phyloP scores from a whole-genome alignment of 306 rosid genomes.

The Begonia loranthoides region DNA sequence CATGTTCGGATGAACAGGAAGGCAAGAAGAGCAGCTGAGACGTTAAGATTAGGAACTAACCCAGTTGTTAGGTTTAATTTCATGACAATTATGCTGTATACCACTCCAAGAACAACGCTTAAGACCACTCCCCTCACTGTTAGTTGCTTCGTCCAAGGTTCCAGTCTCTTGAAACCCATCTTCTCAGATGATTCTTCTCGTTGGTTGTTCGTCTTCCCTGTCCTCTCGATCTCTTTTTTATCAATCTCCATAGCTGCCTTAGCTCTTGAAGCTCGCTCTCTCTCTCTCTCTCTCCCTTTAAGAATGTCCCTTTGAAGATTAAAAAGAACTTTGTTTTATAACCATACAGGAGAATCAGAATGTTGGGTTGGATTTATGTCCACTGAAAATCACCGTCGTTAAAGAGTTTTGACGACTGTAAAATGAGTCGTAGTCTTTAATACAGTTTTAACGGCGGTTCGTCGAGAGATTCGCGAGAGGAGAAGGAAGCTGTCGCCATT shows the following conservation, averaged over 20 bases:
- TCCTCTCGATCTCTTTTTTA: slow-evolving; percentile 5
- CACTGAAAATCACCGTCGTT: too few species aligned
- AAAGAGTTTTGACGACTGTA: too few species aligned
- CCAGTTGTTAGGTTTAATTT: slow-evolving; percentile 90
- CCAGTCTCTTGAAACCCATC: slow-evolving; percentile 9
- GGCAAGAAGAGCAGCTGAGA: slow-evolving; percentile 82
- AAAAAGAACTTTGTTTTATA: too few species aligned
- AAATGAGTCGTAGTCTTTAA: too few species aligned
- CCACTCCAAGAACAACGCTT: slow-evolving; percentile 56
- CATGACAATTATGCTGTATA: slow-evolving; percentile 71
- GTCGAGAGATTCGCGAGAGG: too few species aligned
- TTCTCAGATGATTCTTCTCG: not conserved
- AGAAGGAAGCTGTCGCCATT: too few species aligned
- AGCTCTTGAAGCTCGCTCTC: not conserved
- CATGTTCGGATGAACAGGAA: slow-evolving; percentile 57
- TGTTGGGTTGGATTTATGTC: too few species aligned
- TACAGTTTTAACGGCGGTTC: too few species aligned
- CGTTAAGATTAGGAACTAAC: slow-evolving; percentile 66
- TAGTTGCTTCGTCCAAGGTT: slow-evolving; percentile 55
- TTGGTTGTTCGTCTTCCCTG: slow-evolving; percentile 9
- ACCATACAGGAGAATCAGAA: too few species aligned
- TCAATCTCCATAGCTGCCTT: slow-evolving; percentile 13
- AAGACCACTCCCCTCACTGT: slow-evolving; percentile 67
- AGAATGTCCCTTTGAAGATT: too few species aligned
- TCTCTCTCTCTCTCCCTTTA: not conserved